These are phyloP conservation scores for Cystobasidium tubakii DNA, from an alignment of 768 basidiomycete genomes.

Conservation along the genomic window DNA sequence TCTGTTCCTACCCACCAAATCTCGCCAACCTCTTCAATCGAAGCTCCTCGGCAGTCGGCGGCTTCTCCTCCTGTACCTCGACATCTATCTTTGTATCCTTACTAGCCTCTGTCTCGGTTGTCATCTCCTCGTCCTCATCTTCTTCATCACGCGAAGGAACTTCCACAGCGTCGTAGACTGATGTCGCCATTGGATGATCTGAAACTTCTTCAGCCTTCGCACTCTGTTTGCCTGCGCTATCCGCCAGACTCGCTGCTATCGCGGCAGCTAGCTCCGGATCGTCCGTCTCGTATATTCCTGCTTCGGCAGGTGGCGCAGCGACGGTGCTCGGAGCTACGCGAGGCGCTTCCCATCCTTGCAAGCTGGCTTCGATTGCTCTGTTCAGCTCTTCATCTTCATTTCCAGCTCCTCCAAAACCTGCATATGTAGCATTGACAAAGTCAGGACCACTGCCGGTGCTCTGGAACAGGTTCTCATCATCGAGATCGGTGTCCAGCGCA, in stretches of 20 bases:
- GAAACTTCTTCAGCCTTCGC: not conserved
- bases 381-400: slow-evolving; percentile 35
- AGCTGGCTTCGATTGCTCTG: slow-evolving; percentile 27
- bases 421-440: slow-evolving; percentile 14
- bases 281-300: not conserved
- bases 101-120: not conserved
- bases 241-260: slow-evolving; percentile 29
- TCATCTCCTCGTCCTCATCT: slow-evolving; percentile 10
- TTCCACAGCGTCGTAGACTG: no score
- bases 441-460: slow-evolving; percentile 22
- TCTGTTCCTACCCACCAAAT: slow-evolving; percentile 34
- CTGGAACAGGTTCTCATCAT: slow-evolving; percentile 7
- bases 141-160: not conserved
- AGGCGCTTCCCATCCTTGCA: not conserved
- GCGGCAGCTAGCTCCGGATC: slow-evolving; percentile 35
- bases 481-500: not conserved
- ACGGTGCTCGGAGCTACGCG: not conserved
- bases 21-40: slow-evolving; percentile 17
- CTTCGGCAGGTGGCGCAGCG: not conserved
- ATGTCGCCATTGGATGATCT: not conserved
- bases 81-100: slow-evolving; percentile 7
- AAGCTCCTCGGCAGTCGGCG: slow-evolving; percentile 29
- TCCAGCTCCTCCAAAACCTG: slow-evolving; percentile 3
- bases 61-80: slow-evolving; percentile 17
- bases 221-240: not conserved